phyloP scores from a whole-genome alignment of 116 monocot species.

The Phalaenopsis hybrid region DNA sequence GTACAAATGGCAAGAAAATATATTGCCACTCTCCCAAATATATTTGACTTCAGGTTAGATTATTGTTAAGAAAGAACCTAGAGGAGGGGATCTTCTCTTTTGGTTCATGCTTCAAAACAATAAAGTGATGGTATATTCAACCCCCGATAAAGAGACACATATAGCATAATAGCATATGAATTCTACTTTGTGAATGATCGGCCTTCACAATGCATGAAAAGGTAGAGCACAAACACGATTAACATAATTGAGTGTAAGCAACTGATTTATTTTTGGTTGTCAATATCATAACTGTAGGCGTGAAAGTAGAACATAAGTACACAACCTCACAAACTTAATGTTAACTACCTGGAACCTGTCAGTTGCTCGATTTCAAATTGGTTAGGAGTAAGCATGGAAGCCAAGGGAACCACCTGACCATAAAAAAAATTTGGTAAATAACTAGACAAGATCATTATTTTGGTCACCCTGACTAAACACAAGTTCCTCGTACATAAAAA shows the following conservation, averaged over 20 bases:
- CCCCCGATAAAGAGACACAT: too few relatives aligned
- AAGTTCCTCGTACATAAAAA: neutral
- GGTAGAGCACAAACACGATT: too few relatives aligned
- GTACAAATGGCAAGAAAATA: too few relatives aligned
- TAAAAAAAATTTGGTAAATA: neutral
- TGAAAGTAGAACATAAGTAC: neutral
- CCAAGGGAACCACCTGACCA: constrained; percentile 82
- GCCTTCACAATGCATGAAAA: too few relatives aligned
- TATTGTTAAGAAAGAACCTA: too few relatives aligned
- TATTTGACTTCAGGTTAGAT: too few relatives aligned
- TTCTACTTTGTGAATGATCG: too few relatives aligned
- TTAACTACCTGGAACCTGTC: constrained; percentile 78
- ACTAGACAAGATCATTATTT: neutral
- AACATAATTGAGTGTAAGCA: neutral
- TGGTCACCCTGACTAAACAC: neutral
- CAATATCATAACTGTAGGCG: neutral
- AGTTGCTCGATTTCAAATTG: constrained; percentile 92
- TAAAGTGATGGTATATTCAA: too few relatives aligned
- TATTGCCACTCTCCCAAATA: too few relatives aligned
- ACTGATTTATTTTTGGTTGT: neutral
- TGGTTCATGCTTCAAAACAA: too few relatives aligned
- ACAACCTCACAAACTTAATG: constrained; percentile 2
- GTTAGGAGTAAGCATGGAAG: constrained; percentile 97
- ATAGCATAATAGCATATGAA: too few relatives aligned
- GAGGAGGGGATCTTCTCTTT: too few relatives aligned